These are phyloP conservation scores for Cydonia oblonga DNA, from an alignment of 331 rosid genomes.

Conservation along the genomic window DNA sequence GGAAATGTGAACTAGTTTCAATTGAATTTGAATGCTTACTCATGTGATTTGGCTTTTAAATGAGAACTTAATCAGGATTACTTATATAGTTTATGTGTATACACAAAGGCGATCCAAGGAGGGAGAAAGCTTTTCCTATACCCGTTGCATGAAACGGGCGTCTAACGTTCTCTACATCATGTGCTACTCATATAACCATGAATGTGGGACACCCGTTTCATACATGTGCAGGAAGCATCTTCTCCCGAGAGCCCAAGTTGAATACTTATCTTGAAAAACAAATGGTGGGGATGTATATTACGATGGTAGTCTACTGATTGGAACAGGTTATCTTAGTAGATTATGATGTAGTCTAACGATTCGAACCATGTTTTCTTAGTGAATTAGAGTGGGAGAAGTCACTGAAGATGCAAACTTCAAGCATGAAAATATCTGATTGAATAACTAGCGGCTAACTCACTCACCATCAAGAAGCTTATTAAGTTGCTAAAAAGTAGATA, in stretches of 20 bases:
- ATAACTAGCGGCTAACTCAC: constrained; percentile 26
- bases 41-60: neutral
- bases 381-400: neutral
- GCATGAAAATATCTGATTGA: constrained; percentile 8
- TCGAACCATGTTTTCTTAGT: neutral
- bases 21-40: neutral
- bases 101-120: neutral
- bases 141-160: neutral
- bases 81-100: too few species aligned
- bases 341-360: neutral
- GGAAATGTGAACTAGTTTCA: neutral
- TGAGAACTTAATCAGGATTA: neutral
- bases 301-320: neutral
- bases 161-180: neutral
- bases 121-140: neutral
- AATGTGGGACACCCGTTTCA: neutral
- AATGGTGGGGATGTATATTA: neutral
- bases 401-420: neutral
- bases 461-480: constrained; percentile 34
- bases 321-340: neutral
- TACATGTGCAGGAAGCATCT: neutral
- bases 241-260: too few species aligned
- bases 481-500: constrained; percentile 34
- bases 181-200: neutral
- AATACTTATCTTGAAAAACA: neutral